Conservation (phyloP, 2,329 filamentous ascomycete species). For the Aspergillus sp. region DNA sequence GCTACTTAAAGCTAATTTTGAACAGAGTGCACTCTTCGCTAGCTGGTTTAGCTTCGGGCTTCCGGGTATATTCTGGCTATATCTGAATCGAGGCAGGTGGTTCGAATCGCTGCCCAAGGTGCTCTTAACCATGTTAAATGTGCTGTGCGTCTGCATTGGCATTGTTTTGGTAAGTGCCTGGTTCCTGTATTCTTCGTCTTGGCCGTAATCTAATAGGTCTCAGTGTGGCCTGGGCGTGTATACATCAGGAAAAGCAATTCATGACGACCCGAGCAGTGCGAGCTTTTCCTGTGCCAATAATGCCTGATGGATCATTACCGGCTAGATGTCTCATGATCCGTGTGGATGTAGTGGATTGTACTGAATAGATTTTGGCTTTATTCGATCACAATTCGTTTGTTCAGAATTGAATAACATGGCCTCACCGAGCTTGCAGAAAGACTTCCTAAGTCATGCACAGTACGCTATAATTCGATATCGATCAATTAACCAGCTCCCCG, state of each 20-base stretch:
- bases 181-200: background rate
- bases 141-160: slow-evolving; percentile 6
- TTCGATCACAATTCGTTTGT: too few relatives aligned
- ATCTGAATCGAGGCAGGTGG: slow-evolving; percentile 16
- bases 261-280: slow-evolving; percentile 8
- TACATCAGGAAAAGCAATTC: slow-evolving; percentile 13
- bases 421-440: too few relatives aligned
- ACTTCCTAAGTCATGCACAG: too few relatives aligned
- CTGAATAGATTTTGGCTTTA: too few relatives aligned
- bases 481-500: too few relatives aligned
- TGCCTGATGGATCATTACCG: slow-evolving; percentile 1
- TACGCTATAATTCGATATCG: too few relatives aligned
- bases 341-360: too few relatives aligned
- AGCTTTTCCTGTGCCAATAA: slow-evolving; percentile 13
- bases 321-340: too few relatives aligned
- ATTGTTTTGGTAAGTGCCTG: slow-evolving; percentile 4
- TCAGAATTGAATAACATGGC: too few relatives aligned
- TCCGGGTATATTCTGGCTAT: slow-evolving; percentile 20
- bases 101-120: slow-evolving; percentile 15
- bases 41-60: slow-evolving; percentile 53
- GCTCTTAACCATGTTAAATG: slow-evolving; percentile 9
- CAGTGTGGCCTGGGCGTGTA: slow-evolving; percentile 12
- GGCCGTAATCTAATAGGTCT: background rate
- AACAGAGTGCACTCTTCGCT: slow-evolving; percentile 47
- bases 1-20: slow-evolving; percentile 12